These are phyloP conservation scores for Emmonsiellopsis sp. DNA, from an alignment of 2,329 filamentous ascomycete genomes.

Conservation along the genomic window DNA sequence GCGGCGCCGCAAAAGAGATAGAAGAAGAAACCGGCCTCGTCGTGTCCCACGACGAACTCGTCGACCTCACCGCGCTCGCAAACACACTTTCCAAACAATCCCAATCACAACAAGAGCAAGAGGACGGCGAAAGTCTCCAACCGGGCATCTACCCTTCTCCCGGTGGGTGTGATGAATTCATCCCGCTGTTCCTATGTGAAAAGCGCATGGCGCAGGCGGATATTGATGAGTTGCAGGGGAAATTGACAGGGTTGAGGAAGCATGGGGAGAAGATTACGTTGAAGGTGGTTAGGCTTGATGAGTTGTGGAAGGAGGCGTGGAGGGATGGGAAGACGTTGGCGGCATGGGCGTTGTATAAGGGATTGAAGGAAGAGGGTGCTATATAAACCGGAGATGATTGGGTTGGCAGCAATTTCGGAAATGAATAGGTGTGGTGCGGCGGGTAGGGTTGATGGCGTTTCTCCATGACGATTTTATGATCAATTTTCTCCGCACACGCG, in stretches of 20 bases:
- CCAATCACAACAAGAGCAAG: slow-evolving; percentile 5
- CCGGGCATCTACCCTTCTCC: slow-evolving; percentile 44
- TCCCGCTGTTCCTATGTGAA: slow-evolving; percentile 47
- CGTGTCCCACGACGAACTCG: slow-evolving; percentile 40
- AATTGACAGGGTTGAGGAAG: slow-evolving; percentile 44
- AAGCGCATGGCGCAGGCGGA: slow-evolving; percentile 40
- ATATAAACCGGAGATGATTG: slow-evolving; percentile 15
- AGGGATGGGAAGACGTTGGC: slow-evolving; percentile 49
- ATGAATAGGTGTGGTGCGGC: too few species aligned
- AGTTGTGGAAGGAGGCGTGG: slow-evolving; percentile 45
- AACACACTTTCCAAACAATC: slow-evolving; percentile 17
- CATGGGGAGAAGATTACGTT: slow-evolving; percentile 51
- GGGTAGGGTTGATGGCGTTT: too few species aligned
- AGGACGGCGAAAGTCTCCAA: slow-evolving; percentile 32
- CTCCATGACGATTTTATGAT: too few species aligned
- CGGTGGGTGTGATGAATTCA: slow-evolving; percentile 51
- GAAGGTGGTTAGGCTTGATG: slow-evolving; percentile 42
- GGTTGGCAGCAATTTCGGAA: neutral
- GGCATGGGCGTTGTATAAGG: slow-evolving; percentile 47
- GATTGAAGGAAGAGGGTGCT: slow-evolving; percentile 38
- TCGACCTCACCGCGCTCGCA: slow-evolving; percentile 46
- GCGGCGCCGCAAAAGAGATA: slow-evolving; percentile 48
- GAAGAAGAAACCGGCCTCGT: slow-evolving; percentile 47
- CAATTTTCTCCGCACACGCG: too few species aligned
- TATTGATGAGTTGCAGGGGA: slow-evolving; percentile 43